A percentile compares a stretch with the other conserved stretches of the same genome.
Conservation (phyloP, 2,329 filamentous ascomycete genomes). For the Aspergillus fructus region DNA sequence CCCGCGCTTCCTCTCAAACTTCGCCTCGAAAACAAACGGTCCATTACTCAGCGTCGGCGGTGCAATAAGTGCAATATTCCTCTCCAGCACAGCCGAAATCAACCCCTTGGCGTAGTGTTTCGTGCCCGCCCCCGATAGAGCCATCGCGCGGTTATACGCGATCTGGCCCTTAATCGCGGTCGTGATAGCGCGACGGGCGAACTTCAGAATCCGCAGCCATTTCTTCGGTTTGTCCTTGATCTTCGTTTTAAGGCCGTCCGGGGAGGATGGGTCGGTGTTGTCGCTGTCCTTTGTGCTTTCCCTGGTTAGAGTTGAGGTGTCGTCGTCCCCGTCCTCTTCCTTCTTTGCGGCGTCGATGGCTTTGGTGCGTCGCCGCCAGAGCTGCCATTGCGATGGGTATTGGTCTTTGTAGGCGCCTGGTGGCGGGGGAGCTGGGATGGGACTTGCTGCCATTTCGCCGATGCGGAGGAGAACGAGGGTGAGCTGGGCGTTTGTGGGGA, state of each 20-base stretch:
- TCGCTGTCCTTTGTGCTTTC: not conserved
- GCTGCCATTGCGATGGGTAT: not conserved
- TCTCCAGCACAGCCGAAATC: conserved; percentile 27
- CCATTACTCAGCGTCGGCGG: conserved; percentile 46
- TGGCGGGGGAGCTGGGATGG: conserved; percentile 66
- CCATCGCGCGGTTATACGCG: conserved; percentile 44
- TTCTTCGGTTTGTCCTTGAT: conserved; percentile 42
- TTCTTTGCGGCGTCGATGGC: not conserved
- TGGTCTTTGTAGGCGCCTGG: not conserved
- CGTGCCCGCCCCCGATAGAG: not conserved
- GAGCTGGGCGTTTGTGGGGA: conserved; percentile 83
- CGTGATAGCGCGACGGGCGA: conserved; percentile 65
- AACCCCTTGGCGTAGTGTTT: conserved; percentile 31
- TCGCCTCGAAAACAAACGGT: conserved; percentile 72
- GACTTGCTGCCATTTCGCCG: conserved; percentile 69
- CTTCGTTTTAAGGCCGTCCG: not conserved
- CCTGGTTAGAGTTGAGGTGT: not conserved
- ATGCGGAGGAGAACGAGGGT: conserved; percentile 77
- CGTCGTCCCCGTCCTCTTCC: not conserved
- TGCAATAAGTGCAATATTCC: conserved; percentile 56
- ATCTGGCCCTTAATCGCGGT: conserved; percentile 53
- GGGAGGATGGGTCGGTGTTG: not conserved
- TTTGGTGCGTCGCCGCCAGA: not conserved
- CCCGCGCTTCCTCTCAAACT: conserved; percentile 70
- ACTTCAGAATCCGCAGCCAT: conserved; percentile 58